Conservation (phyloP, 345 rosid species). For the Corchorus olitorius region DNA sequence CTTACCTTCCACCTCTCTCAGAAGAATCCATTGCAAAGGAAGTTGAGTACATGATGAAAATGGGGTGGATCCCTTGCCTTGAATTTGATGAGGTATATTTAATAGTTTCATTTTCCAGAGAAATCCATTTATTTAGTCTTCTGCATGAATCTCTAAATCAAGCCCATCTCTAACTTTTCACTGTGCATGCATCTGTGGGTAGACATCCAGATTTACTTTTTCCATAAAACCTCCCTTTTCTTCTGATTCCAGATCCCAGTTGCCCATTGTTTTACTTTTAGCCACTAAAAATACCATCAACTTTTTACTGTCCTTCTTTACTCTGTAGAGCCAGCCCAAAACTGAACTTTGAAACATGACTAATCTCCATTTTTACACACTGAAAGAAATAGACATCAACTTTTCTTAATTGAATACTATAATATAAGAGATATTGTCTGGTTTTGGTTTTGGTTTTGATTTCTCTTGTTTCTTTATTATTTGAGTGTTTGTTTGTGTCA, state of each 20-base stretch:
- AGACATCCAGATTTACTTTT: not conserved
- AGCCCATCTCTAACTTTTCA: not conserved
- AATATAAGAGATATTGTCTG: not conserved
- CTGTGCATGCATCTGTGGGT: not conserved
- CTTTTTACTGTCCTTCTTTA: not conserved
- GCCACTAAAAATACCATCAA: not conserved
- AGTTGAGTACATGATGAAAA: conserved; percentile 62
- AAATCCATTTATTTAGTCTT: not conserved
- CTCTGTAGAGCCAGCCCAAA: not conserved
- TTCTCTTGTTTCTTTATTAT: not conserved
- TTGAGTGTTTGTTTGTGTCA: not conserved
- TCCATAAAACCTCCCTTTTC: not conserved
- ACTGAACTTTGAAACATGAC: not conserved
- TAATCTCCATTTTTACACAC: no score
- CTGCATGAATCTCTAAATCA: not conserved
- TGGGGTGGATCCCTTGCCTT: conserved; percentile 74
- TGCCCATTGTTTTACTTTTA: not conserved
- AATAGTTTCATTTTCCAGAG: not conserved
- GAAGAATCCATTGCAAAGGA: conserved; percentile 53
- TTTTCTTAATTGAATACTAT: not conserved
- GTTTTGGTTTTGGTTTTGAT: no score
- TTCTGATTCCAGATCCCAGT: not conserved
- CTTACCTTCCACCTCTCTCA: conserved; percentile 55
- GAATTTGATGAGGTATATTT: conserved; percentile 65
- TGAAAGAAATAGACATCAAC: not conserved